Evolutionary conservation across 176 grass and related monocot species (phyloP).

Genomic region (Eleusine coracana): DNA sequence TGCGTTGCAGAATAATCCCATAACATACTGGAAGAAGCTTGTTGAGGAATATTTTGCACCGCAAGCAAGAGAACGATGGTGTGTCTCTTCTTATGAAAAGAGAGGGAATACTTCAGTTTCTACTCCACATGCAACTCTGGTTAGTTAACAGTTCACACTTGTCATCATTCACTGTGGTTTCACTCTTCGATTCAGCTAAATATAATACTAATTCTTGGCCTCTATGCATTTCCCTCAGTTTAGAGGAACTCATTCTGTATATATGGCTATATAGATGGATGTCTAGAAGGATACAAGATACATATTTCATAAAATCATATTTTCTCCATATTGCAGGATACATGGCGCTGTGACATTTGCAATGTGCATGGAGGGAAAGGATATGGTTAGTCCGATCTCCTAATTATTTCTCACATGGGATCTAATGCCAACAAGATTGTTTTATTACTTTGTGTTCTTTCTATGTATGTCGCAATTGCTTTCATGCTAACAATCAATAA

Average conservation of each 20-base stretch:
- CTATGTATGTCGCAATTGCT: neutral
- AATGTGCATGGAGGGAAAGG: constrained; percentile 78
- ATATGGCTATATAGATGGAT: neutral
- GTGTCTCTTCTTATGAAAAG: constrained; percentile 88
- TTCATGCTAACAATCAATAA: neutral
- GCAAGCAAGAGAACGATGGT: constrained; percentile 89
- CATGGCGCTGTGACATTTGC: constrained; percentile 91
- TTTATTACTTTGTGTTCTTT: constrained; percentile 7
- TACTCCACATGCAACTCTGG: constrained; percentile 67
- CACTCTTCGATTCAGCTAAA: neutral
- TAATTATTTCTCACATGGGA: constrained; percentile 19
- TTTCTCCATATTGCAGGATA: constrained; percentile 63
- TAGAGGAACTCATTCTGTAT: neutral
- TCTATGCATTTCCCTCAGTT: neutral
- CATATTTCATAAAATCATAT: constrained; percentile 7
- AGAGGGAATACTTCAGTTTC: constrained; percentile 70
- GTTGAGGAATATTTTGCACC: constrained; percentile 93
- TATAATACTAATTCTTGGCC: constrained; percentile 3
- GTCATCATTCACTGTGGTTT: neutral
- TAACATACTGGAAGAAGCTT: constrained; percentile 94
- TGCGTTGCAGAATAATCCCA: constrained; percentile 76
- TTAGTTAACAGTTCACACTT: constrained; percentile 45
- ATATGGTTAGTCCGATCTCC: constrained; percentile 73
- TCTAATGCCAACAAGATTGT: constrained; percentile 6
- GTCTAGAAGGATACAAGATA: neutral